Base-by-base conservation (phyloP, 2,329 filamentous ascomycete species). In the Cytospora schulzeri region DNA sequence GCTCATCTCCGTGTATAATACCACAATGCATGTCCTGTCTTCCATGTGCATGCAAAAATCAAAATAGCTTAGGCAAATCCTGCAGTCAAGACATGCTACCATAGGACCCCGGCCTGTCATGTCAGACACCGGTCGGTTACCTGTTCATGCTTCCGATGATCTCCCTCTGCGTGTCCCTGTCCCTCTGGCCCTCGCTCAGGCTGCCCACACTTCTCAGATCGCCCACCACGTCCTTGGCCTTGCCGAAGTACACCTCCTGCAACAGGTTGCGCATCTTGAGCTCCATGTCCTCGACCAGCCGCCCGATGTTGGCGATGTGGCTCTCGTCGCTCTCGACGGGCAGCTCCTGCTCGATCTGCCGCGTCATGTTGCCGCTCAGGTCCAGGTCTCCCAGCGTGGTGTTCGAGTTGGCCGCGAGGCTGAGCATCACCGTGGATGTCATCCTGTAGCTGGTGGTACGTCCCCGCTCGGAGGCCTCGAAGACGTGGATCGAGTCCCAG, bases 161-260 rank as follows among this genome's bases (percentile, higher is more conserved):
- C 79, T 97, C 94, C 72, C 88, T 84, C 77, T 98, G 95, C 64
- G 91, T 88, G 71, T 92, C 91, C 67, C 91, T 86, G 70, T 97
- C 94, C 73, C 85, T 87, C 74, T 91, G 92, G 48, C 89, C 88
- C 78, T 97, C 92, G 69, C 91, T 96, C 76, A 98, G 79, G 68
- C 90, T 88, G 59, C 88, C 88, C 69, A 96, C 85, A 78, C 93
- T 98, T 76, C 95, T 86, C 78, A 99, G 79, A 76, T 99, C 94
- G 62, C 94, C 95, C 4, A 99, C 94, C 3, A 99, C 93, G 78
- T 99, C 95, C 85, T 96, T 97, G 62, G 95, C 94, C 83, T 99
- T 99, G 75, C 95, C 95, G 79, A 99, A 99, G 81, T 99, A 99
- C 57, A 99, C 95, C 79, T 99, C 95, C 83, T 99, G 94, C 76